Conservation (phyloP, 179 eudicot genomes). For the Spergularia azorica region DNA sequence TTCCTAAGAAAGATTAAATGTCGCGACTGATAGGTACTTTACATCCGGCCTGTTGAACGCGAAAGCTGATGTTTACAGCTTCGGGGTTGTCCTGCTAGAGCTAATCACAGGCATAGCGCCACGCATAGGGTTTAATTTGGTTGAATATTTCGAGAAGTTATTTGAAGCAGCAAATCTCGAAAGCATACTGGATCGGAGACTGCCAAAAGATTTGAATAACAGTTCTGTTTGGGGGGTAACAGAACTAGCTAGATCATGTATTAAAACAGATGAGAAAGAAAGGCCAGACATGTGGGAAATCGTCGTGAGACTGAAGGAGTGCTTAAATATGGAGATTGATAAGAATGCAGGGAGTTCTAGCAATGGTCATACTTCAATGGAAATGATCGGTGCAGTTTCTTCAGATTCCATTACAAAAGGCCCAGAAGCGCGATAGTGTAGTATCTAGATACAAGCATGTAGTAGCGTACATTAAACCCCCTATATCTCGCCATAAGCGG, state of each 20-base stretch:
- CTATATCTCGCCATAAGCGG: no score
- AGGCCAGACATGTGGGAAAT: conserved; percentile 13
- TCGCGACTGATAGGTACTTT: conserved; percentile 24
- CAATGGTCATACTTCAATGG: not conserved
- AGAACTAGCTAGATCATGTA: conserved; percentile 10
- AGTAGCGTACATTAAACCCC: no score
- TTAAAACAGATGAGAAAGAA: not conserved
- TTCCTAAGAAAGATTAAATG: no score
- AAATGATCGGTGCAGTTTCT: not conserved
- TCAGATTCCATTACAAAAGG: not conserved
- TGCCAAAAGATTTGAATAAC: not conserved
- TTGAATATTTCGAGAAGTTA: not conserved
- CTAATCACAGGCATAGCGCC: conserved; percentile 20
- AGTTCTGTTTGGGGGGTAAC: conserved; percentile 14
- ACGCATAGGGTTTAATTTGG: conserved; percentile 10
- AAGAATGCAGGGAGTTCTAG: not conserved
- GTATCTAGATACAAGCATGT: no score
- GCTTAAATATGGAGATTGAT: conserved; percentile 13
- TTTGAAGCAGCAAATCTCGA: conserved; percentile 7
- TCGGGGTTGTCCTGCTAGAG: conserved; percentile 21
- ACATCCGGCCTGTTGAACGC: conserved; percentile 13
- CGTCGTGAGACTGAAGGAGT: not conserved
- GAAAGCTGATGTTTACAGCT: conserved; percentile 23
- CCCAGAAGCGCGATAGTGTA: conserved; percentile 5
- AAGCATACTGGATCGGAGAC: conserved; percentile 1